Evolutionary conservation across 306 rosid genomes (phyloP).

Genomic region (Cotoneaster glaucophyllus): DNA sequence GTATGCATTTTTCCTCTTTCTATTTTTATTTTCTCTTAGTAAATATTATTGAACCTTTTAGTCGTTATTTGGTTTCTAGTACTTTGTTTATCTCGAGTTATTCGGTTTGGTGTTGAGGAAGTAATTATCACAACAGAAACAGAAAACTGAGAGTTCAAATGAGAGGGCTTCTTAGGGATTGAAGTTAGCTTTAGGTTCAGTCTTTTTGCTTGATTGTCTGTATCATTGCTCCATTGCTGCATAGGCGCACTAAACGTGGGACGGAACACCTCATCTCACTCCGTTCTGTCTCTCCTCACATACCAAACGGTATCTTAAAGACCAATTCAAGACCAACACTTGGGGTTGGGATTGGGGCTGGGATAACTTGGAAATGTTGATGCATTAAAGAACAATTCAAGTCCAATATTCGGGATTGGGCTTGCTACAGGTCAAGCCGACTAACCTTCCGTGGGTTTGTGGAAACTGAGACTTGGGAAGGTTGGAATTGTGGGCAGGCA

Average conservation of each 20-base stretch:
- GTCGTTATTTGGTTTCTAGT: background rate
- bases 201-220: background rate
- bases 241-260: too few relatives aligned
- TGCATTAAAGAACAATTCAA: background rate
- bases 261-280: too few relatives aligned
- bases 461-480: background rate
- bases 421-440: background rate
- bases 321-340: background rate
- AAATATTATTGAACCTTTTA: background rate
- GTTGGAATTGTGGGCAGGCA: background rate
- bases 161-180: too few relatives aligned
- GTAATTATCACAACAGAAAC: too few relatives aligned
- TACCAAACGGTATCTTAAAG: too few relatives aligned
- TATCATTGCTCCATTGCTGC: background rate
- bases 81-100: too few relatives aligned
- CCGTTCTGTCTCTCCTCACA: too few relatives aligned
- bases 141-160: too few relatives aligned
- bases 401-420: background rate
- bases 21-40: background rate
- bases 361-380: background rate
- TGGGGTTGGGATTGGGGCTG: background rate
- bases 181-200: background rate
- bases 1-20: background rate
- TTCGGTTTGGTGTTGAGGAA: too few relatives aligned
- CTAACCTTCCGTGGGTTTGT: background rate